Percentiles rank a stretch among this genome's conserved stretches.
phyloP scores from a whole-genome alignment of 495 filamentous ascomycete genomes.

The Aspergillus leporis region DNA sequence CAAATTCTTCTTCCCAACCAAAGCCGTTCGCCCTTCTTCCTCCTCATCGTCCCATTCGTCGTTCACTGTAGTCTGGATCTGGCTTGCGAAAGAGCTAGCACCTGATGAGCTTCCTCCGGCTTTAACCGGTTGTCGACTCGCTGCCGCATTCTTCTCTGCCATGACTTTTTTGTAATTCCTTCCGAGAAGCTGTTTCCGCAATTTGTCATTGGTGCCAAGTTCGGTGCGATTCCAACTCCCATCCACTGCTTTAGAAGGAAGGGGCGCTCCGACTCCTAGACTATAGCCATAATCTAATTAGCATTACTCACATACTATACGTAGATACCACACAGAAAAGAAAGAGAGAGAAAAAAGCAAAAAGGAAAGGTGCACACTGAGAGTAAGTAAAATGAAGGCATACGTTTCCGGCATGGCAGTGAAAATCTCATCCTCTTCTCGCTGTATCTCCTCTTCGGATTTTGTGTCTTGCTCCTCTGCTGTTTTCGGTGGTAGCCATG shows the following conservation, averaged over 20 bases:
- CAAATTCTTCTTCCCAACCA: constrained; percentile 48
- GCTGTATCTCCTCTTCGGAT: constrained; percentile 44
- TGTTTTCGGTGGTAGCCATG: constrained; percentile 51
- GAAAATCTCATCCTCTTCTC: constrained; percentile 53
- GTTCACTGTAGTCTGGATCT: constrained; percentile 9
- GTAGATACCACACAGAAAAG: background rate
- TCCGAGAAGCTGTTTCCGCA: constrained; percentile 51
- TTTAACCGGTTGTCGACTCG: background rate
- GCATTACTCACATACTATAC: constrained; percentile 2
- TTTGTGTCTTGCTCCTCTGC: constrained; percentile 43
- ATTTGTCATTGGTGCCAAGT: constrained; percentile 43
- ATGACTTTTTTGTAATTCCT: constrained; percentile 45
- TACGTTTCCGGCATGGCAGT: constrained; percentile 54
- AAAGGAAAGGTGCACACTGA: background rate
- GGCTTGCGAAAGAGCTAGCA: background rate
- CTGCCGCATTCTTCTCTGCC: constrained; percentile 24
- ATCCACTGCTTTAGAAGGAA: constrained; percentile 42
- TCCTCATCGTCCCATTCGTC: constrained; percentile 55
- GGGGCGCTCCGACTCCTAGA: constrained; percentile 48
- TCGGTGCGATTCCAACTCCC: constrained; percentile 43
- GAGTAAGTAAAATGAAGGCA: constrained; percentile 9
- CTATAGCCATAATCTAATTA: constrained; percentile 21
- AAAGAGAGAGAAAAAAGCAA: background rate
- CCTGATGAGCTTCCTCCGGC: background rate
- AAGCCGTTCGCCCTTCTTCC: constrained; percentile 58